A percentile compares a stretch with the other conserved stretches of the same genome.
phyloP scores from a whole-genome alignment of 2,329 filamentous ascomycete genomes.

The Trichophyton simii region DNA sequence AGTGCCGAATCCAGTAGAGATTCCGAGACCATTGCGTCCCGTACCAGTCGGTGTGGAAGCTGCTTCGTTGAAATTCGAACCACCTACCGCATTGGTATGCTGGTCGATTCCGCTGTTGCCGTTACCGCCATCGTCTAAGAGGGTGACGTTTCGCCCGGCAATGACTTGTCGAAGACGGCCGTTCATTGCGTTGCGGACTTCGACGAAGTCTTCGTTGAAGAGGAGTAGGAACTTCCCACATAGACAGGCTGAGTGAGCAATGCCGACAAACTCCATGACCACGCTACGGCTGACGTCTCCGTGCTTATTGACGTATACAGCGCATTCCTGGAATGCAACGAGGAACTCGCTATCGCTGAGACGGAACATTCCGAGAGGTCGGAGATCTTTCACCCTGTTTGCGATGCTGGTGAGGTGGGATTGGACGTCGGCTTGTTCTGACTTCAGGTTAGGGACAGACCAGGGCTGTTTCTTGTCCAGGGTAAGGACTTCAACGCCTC shows the following conservation, averaged over 20 bases:
- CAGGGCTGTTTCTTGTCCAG: slow-evolving; percentile 94
- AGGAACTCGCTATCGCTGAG: slow-evolving; percentile 87
- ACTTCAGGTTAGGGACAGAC: slow-evolving; percentile 70
- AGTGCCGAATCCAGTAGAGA: slow-evolving; percentile 22
- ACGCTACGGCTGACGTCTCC: slow-evolving; percentile 87
- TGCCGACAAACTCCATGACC: slow-evolving; percentile 98
- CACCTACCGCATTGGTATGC: slow-evolving; percentile 18
- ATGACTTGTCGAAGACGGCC: slow-evolving; percentile 89
- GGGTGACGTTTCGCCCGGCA: slow-evolving; percentile 75
- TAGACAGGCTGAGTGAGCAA: slow-evolving; percentile 73
- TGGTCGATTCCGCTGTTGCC: slow-evolving; percentile 39
- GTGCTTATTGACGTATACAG: slow-evolving; percentile 96
- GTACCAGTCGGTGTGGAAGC: slow-evolving; percentile 17
- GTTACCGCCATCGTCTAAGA: slow-evolving; percentile 68
- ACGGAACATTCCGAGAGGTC: slow-evolving; percentile 90
- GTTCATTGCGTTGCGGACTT: slow-evolving; percentile 93
- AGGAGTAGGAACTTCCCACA: slow-evolving; percentile 84
- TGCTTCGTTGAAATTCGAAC: slow-evolving; percentile 16
- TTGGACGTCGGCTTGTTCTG: slow-evolving; percentile 46
- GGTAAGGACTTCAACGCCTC: slow-evolving; percentile 90
- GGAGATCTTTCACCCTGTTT: slow-evolving; percentile 65
- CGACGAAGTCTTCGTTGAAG: slow-evolving; percentile 92
- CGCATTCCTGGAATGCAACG: slow-evolving; percentile 87
- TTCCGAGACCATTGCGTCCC: slow-evolving; percentile 23
- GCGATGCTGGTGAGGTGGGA: slow-evolving; percentile 71